Evolutionary conservation across 2,329 filamentous ascomycete genomes (phyloP), one percentile per base, ranked within the genome.

Genomic region (Rutstroemia sp.): DNA sequence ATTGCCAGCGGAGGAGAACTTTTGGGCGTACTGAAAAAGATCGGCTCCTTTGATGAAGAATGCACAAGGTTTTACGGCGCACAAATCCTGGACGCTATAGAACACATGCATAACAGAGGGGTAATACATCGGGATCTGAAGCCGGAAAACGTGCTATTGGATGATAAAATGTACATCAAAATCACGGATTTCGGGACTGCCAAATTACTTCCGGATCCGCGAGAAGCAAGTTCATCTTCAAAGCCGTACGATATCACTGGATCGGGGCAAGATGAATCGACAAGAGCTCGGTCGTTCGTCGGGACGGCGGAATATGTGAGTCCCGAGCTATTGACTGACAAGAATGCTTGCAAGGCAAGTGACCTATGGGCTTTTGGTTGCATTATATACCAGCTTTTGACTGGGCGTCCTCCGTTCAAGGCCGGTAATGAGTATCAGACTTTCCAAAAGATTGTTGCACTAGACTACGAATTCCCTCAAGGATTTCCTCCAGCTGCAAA

Each of bases 141-240:
- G 69, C 94, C 94, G 0, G 94, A 99, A 70, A 99, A 99, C 63
- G 92, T 99, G 4, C 80, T 99, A 6, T 78, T 99, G 39, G 94
- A 99, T 70, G 88, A 92, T 62, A 87, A 95, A 67, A 95, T 96
- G 88, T 90, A 97, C 67, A 86, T 97, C 73, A 99, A 99, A 71
- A 96, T 99, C 62, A 99, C 94, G 7, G 94, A 99, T 72, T 99
- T 99, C 69, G 94, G 94, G 44, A 99, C 94, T 0, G 94, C 94
- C n/a, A 97, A 96, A 71, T 83, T 99, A 60, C 76, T 99, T 47
- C 85, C 86, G 51, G 77, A 79, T 62, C 78, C 75, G 63, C 74
- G 73, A 70, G 60, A 61, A 60, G 58, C 64, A 39, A 63, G 61
- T 12, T 60, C 63, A n/a, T 48, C 63, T 56, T 52, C 60, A 4